A percentile compares a stretch with the other conserved stretches of the same genome.
phyloP scores from a whole-genome alignment of 495 filamentous ascomycete genomes.

The Lepidopterella palustris region DNA sequence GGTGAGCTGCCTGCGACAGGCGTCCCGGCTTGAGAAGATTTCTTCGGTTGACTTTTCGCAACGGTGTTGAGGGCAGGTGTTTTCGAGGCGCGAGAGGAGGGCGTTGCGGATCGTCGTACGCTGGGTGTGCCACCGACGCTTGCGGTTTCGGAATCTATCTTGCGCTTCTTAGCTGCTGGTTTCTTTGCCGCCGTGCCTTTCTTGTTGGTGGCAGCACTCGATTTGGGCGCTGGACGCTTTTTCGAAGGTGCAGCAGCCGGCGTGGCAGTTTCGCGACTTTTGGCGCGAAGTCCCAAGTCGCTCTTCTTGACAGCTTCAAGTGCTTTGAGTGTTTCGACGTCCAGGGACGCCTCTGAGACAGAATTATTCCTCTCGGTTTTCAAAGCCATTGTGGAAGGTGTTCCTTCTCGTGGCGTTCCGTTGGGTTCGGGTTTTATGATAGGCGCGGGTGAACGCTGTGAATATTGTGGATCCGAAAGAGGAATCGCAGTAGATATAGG shows the following conservation, averaged over 20 bases:
- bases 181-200: conserved; percentile 42
- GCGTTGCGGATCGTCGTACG: conserved; percentile 31
- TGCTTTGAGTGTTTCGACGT: conserved; percentile 30
- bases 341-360: conserved; percentile 7
- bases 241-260: conserved; percentile 24
- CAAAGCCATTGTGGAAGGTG: conserved; percentile 20
- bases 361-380: conserved; percentile 15
- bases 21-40: conserved; percentile 39
- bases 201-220: conserved; percentile 24
- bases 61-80: conserved; percentile 29
- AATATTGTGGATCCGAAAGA: not conserved
- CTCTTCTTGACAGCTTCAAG: conserved; percentile 32
- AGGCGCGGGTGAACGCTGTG: conserved; percentile 20
- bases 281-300: conserved; percentile 31
- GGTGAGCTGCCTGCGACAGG: conserved; percentile 34
- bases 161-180: conserved; percentile 52
- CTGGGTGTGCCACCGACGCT: conserved; percentile 22
- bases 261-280: conserved; percentile 21
- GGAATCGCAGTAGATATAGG: conserved; percentile 13
- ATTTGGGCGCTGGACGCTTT: conserved; percentile 34
- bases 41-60: conserved; percentile 36
- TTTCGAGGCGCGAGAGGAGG: conserved; percentile 47
- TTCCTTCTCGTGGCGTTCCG: conserved; percentile 31
- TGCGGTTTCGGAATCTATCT: conserved; percentile 46
- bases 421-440: conserved; percentile 34